Base-by-base conservation (phyloP, 2,329 filamentous ascomycete genomes). In the Thelonectria blattea region DNA sequence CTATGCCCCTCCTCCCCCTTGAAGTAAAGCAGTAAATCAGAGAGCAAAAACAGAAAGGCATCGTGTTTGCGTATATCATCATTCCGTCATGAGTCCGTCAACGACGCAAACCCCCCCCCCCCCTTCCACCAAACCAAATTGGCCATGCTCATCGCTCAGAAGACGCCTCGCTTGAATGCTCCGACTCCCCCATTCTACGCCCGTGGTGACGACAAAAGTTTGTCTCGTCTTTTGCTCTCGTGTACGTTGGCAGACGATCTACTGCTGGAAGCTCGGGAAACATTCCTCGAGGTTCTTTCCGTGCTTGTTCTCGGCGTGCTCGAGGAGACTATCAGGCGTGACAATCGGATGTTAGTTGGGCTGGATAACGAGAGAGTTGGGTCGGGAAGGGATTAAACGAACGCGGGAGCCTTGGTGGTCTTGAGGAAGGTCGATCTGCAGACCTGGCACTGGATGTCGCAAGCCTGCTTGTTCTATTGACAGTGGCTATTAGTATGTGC, bases 391-490 rank as follows among this genome's bases (percentile, higher is more conserved):
- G 27, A 30, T 4, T n/a, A 45, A 54, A 79, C 85, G 68, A 81
- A 88, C 86, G 89, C 87, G 71, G 88, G 88, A 63, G 84, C 86
- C 73, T 89, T 89, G 62, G 88, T 89, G 37, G 91, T 93, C 81
- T 89, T 89, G 68, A 93, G 84, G 80, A 93, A 93, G 30, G 89
- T 91, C 69, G 89, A 85, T 78, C 88, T 90, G 89, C 91, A 93
- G 71, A 87, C 81, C 67, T 85, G 79, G 83, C 91, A 93, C 77
- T 91, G 88, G 76, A 93, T 91, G 72, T 85, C 88, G 81, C 88
- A 90, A 61, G 91, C 90, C 68, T 88, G 82, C 69, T 85, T 82
- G 80, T 93, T 93, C 88, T 91, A 67, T 61, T 39, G 9, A 37
- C 27, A 2, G 9, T 30, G 27, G 27, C 2, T 2, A 7, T 30